Evolutionary conservation across 768 basidiomycete genomes (phyloP), one percentile per base, ranked within the genome.

Genomic region (Russula olivacea): DNA sequence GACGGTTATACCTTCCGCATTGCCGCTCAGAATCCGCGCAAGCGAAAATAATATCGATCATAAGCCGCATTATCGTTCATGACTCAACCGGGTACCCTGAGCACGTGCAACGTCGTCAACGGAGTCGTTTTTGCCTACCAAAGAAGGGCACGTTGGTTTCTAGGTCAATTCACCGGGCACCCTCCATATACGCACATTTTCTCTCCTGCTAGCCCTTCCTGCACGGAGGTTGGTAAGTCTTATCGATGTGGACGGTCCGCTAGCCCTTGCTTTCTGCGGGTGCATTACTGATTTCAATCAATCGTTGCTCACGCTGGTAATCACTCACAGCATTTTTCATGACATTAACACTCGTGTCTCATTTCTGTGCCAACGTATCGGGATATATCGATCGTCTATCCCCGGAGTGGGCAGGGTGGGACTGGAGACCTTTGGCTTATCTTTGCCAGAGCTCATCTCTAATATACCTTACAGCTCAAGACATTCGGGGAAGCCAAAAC

Each of bases 341-440:
- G 63, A 60, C 59, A 34, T 56, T 45, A 43, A 47, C 15, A 11
- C 57, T 43, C 55, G 55, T 57, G 58, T 59, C 19, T 50, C 49
- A 28, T 34, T 49, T 49, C 49, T 41, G 32, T 14, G 17, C 28
- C 59, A 30, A 19, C 48, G 36, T 23, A 34, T 32, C 32, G 32
- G 6, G 19, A 47, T 34, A 15, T 32, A 43, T 60, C 58, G 63
- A 55, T 55, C 28, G 32, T 43, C 48, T 36, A 43, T 17, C 48
- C n/a, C 28, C 30, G 36, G 19, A 38, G 50, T 34, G 38, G 32
- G 38, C 21, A 49, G 30, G 58, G 38, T 28, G 28, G 38, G 47
- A 50, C 48, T 5, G 36, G 9, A 49, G 61, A 36, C 61, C 36
- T 28, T 34, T 30, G 43, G n/a, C 34, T 30, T 21, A 14, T 30